phyloP scores from a whole-genome alignment of 805 yeast genomes.

The Candida morakotiae region DNA sequence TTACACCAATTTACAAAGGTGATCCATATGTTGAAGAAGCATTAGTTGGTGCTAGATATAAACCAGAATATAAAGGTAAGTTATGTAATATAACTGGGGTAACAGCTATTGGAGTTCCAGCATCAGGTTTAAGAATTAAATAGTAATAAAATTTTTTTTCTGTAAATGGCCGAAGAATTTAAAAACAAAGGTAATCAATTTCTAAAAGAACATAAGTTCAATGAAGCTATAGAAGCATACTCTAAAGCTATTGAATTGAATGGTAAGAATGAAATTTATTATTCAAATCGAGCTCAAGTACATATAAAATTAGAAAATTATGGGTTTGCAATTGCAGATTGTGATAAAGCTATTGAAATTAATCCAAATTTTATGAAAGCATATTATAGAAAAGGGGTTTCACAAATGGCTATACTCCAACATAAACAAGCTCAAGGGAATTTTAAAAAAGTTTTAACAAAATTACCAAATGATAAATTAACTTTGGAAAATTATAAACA shows the following conservation, averaged over 20 bases:
- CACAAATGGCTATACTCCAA: conserved; percentile 70
- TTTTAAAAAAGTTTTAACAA: conserved; percentile 56
- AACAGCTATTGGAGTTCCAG: conserved; percentile 84
- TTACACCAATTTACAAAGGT: conserved; percentile 85
- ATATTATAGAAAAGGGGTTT: conserved; percentile 82
- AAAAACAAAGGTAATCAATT: conserved; percentile 73
- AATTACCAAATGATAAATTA: conserved; percentile 63
- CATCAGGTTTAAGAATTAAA: conserved; percentile 75
- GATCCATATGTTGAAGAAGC: conserved; percentile 69
- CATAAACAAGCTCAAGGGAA: conserved; percentile 72
- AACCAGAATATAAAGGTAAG: conserved; percentile 70
- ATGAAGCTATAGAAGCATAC: conserved; percentile 65
- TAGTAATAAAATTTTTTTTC: conserved; percentile 10
- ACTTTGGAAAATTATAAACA: conserved; percentile 62
- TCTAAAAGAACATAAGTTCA: conserved; percentile 61
- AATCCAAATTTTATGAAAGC: conserved; percentile 73
- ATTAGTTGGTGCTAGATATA: conserved; percentile 85
- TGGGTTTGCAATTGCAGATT: conserved; percentile 80
- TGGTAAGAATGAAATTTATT: conserved; percentile 56
- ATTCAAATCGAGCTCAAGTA: conserved; percentile 87
- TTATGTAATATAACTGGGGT: conserved; percentile 72
- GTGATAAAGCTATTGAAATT: conserved; percentile 62
- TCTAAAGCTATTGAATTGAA: conserved; percentile 70
- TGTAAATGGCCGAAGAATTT: conserved; percentile 37
- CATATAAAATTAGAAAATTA: conserved; percentile 81